Percentiles rank a stretch among this genome's conserved stretches.
These are phyloP conservation scores for Cucurbita pepo DNA, from an alignment of 306 rosid genomes.

Conservation along the genomic window DNA sequence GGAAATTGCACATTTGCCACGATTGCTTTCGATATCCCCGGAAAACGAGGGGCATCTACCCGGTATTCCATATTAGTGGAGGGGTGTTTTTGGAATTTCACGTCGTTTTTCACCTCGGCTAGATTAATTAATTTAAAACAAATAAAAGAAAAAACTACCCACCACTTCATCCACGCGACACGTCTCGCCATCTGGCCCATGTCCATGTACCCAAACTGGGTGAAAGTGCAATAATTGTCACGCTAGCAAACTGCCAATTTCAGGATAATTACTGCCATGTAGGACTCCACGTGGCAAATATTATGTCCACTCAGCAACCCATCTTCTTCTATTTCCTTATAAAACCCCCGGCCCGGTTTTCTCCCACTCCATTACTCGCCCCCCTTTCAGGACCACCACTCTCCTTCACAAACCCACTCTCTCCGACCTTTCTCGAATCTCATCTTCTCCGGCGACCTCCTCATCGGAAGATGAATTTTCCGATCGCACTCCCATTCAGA, in stretches of 20 bases:
- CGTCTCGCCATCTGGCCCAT: slow-evolving; percentile 15
- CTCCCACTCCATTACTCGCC: neutral
- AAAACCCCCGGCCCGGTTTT: slow-evolving; percentile 7
- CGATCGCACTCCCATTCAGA: slow-evolving; percentile 16
- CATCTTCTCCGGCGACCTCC: slow-evolving; percentile 14
- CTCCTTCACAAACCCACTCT: neutral
- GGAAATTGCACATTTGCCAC: slow-evolving; percentile 11
- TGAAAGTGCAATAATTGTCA: slow-evolving; percentile 16
- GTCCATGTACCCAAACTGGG: neutral
- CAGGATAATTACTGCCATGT: slow-evolving; percentile 19
- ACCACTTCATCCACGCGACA: neutral
- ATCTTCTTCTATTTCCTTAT: slow-evolving; percentile 13
- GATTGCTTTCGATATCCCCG: slow-evolving; percentile 13
- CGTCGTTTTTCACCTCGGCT: neutral
- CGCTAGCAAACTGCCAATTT: slow-evolving; percentile 10
- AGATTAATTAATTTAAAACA: neutral
- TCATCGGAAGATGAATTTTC: slow-evolving; percentile 62
- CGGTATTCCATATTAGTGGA: neutral
- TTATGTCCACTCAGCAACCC: slow-evolving; percentile 28
- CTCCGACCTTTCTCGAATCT: neutral
- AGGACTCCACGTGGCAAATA: slow-evolving; percentile 14
- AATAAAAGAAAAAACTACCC: neutral
- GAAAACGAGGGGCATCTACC: slow-evolving; percentile 14
- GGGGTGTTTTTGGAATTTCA: slow-evolving; percentile 7
- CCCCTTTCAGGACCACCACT: neutral